Evolutionary conservation across 1,139 yeast genomes (phyloP), one percentile per base, ranked within the genome.

Genomic region (Schwanniomyces etchellsii): DNA sequence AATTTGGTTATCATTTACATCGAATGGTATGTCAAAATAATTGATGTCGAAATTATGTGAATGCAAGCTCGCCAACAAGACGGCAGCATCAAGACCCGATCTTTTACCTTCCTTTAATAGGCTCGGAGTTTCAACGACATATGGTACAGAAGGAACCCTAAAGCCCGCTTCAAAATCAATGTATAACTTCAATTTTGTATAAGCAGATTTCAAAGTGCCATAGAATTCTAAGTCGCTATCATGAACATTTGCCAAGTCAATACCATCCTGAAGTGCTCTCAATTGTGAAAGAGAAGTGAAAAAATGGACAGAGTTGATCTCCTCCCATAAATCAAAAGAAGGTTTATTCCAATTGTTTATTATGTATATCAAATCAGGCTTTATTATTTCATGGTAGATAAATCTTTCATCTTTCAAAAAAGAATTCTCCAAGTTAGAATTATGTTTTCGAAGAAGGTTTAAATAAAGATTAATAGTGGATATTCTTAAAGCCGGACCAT

Each of bases 291-390:
- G 56, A 4, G 82, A 64, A 0, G 95, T 88, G 54, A 84, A 89
- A 43, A 86, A 79, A 55, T 89, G 96, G 31, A 62, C 46, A 0
- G 88, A 76, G 34, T 75, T 50, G 27, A 83, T 63, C 55, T 91
- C 98, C 58, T 91, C 98, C 98, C 98, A 91, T 30, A 89, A 61
- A 56, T 91, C 98, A 58, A 84, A 91, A 11, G 88, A 81, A 3
- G 59, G 55, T 15, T 57, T 50, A 7, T 60, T 45, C 96, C 96
- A 89, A 44, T 72, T 66, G n/a, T 55, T 48, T 17, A 70, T 47
- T 13, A 83, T 70, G 44, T 79, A 91, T 29, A 64, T 58, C 45
- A 89, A 70, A 57, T 91, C 97, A 2, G 81, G 80, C 45, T 74
- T 75, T 14, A 89, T 47, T 6, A 85, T 61, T 20, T 72, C 59